Percentiles rank a stretch among this genome's conserved stretches.
These are phyloP conservation scores for Termitomyces sp. DNA, from an alignment of 768 basidiomycete species.

Conservation along the genomic window DNA sequence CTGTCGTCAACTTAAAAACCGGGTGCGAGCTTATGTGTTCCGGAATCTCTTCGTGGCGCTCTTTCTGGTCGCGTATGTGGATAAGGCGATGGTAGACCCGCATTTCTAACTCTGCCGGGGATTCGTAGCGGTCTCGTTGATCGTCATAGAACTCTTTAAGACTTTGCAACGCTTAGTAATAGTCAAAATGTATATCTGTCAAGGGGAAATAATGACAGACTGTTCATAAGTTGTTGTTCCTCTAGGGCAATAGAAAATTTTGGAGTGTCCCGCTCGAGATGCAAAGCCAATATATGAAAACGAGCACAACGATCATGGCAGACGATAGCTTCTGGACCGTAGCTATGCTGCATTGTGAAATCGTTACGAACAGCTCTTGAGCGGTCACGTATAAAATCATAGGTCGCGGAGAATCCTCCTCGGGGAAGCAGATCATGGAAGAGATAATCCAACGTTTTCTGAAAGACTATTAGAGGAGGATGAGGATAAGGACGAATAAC, in stretches of 20 bases:
- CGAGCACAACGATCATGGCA: conserved; percentile 92
- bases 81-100: conserved; percentile 91
- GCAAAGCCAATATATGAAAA: conserved; percentile 85
- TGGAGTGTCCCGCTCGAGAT: conserved; percentile 50
- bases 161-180: conserved; percentile 71
- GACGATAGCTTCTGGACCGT: conserved; percentile 73
- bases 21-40: conserved; percentile 61
- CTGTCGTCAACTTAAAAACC: conserved; percentile 77
- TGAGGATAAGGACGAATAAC: neutral
- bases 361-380: conserved; percentile 88
- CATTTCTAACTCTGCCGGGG: conserved; percentile 91
- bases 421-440: conserved; percentile 75
- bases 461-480: conserved; percentile 4
- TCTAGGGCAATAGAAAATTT: conserved; percentile 68
- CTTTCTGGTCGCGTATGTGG: conserved; percentile 81
- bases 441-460: conserved; percentile 91
- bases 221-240: conserved; percentile 88
- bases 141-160: conserved; percentile 94
- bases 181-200: neutral
- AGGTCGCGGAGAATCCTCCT: conserved; percentile 64
- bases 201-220: conserved; percentile 39
- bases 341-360: conserved; percentile 88
- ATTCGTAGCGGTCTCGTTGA: conserved; percentile 58
- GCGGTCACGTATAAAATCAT: conserved; percentile 88
- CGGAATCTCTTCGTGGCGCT: conserved; percentile 72